phyloP scores from a whole-genome alignment of 2,329 filamentous ascomycete species.

The Neopestalotiopsis sp. region DNA sequence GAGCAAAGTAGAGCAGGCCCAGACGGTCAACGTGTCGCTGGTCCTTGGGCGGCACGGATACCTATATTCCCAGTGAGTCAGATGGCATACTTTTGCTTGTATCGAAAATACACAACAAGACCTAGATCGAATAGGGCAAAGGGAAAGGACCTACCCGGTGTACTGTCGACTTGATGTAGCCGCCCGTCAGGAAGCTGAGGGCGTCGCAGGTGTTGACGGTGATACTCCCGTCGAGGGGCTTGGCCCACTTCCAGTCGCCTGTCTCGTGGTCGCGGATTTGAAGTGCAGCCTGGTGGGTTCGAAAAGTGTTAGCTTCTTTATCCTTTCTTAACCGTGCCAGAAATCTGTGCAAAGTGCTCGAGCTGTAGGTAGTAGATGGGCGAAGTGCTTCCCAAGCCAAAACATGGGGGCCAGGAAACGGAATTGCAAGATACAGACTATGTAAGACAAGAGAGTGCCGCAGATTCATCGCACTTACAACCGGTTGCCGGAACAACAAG shows the following conservation, averaged over 20 bases:
- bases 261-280: conserved; percentile 51
- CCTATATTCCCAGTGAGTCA: conserved; percentile 25
- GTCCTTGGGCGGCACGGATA: conserved; percentile 45
- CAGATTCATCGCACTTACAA: conserved; percentile 33
- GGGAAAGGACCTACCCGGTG: conserved; percentile 33
- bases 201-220: conserved; percentile 55
- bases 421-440: too few relatives aligned
- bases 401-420: too few relatives aligned
- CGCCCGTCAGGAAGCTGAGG: conserved; percentile 51
- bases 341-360: too few relatives aligned
- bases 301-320: too few relatives aligned
- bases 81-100: too few relatives aligned
- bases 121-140: conserved; percentile 41
- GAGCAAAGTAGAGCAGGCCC: conserved; percentile 57
- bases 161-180: conserved; percentile 44
- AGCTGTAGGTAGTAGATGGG: too few relatives aligned
- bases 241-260: conserved; percentile 52
- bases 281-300: conserved; percentile 40
- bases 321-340: too few relatives aligned
- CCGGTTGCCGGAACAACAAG: conserved; percentile 60
- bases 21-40: conserved; percentile 52
- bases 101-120: too few relatives aligned
- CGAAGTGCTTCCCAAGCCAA: too few relatives aligned
- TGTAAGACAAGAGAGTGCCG: too few relatives aligned
- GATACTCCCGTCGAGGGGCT: conserved; percentile 50